A percentile compares a stretch with the other conserved stretches of the same genome.
phyloP scores from a whole-genome alignment of 1,139 yeast genomes.

The Debaryomyces coudertii region DNA sequence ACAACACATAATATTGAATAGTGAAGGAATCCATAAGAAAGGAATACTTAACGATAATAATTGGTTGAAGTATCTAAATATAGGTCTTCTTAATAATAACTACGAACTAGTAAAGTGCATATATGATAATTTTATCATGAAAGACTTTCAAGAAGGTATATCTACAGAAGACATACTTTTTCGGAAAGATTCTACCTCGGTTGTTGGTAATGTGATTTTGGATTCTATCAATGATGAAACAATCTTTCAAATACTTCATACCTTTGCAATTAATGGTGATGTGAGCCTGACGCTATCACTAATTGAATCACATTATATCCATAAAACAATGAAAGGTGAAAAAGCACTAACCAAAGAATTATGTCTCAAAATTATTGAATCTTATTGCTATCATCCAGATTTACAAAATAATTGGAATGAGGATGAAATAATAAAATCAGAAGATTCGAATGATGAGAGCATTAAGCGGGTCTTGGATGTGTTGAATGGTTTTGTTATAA shows the following conservation, averaged over 20 bases:
- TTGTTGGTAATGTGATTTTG: conserved; percentile 11
- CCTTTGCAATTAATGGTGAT: conserved; percentile 43
- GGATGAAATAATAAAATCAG: conserved; percentile 4
- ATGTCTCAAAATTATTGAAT: conserved; percentile 36
- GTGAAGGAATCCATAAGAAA: background rate
- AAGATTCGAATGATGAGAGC: conserved; percentile 25
- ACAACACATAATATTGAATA: conserved; percentile 1
- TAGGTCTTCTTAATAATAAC: conserved; percentile 28
- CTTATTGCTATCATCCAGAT: conserved; percentile 36
- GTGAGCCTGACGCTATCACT: conserved; percentile 37
- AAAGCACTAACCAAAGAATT: conserved; percentile 38
- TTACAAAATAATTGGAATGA: conserved; percentile 16
- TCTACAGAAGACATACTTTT: conserved; percentile 7
- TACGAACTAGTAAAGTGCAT: conserved; percentile 32
- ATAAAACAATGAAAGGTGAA: conserved; percentile 36
- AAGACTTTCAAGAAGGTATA: conserved; percentile 23
- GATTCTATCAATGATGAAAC: conserved; percentile 20
- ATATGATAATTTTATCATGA: conserved; percentile 36
- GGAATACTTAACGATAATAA: conserved; percentile 13
- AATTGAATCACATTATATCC: conserved; percentile 43
- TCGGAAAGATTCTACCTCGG: background rate
- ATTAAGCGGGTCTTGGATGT: conserved; percentile 38
- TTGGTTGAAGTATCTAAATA: conserved; percentile 30
- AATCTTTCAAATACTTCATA: conserved; percentile 32
- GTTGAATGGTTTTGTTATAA: conserved; percentile 29